Percentiles rank a stretch among this genome's conserved stretches.
Conservation (phyloP, 257 asterid species). For the Solanum pimpinellifolium region DNA sequence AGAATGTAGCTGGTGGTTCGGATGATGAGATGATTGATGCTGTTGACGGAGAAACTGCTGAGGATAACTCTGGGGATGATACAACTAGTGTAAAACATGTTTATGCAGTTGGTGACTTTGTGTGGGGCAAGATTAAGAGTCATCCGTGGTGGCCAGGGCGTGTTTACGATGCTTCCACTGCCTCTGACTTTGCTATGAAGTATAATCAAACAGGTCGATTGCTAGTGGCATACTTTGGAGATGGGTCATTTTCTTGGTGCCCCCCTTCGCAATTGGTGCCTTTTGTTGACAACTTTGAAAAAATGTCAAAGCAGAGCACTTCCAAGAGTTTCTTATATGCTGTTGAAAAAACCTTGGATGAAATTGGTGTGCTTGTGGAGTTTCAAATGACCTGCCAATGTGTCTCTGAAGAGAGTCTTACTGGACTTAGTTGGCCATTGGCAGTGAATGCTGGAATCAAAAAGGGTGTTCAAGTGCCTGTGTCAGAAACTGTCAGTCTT, state of each 20-base stretch:
- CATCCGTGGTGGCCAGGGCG: constrained; percentile 98
- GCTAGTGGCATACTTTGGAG: constrained; percentile 75
- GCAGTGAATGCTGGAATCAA: constrained; percentile 45
- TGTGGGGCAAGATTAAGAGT: constrained; percentile 74
- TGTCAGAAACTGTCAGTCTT: constrained; percentile 27
- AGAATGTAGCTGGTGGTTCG: background rate
- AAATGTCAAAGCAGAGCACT: constrained; percentile 22
- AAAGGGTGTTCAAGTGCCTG: constrained; percentile 41
- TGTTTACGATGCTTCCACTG: constrained; percentile 48
- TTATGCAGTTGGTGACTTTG: constrained; percentile 68
- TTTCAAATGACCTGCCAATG: constrained; percentile 36
- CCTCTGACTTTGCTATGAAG: constrained; percentile 46
- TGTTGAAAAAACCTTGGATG: constrained; percentile 33
- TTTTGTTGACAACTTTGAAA: constrained; percentile 35
- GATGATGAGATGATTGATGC: background rate
- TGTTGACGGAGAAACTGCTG: constrained; percentile 1
- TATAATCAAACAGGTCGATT: constrained; percentile 32
- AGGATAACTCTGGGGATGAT: background rate
- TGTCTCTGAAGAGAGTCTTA: constrained; percentile 16
- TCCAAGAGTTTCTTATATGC: constrained; percentile 35
- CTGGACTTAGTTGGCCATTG: constrained; percentile 22
- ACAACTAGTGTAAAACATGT: background rate
- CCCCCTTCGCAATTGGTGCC: constrained; percentile 48
- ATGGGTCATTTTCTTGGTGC: constrained; percentile 73
- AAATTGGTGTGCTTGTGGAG: constrained; percentile 41